Evolutionary conservation across 257 asterid species (phyloP), one percentile per base, ranked within the genome.

Genomic region (Primulina tabacum): DNA sequence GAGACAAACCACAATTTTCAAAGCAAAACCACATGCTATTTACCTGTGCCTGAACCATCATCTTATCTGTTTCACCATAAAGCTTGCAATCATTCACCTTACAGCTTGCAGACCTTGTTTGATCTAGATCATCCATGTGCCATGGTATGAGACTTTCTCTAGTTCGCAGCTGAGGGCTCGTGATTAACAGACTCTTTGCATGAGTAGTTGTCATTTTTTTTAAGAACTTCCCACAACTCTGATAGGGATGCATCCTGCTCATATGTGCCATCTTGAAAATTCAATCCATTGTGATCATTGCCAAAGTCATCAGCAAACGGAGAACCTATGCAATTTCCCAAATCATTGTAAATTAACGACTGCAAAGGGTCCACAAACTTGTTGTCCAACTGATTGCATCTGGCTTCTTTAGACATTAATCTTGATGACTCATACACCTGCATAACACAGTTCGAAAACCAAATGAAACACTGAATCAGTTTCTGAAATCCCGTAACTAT

Each of bases 241-340:
- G 95, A 77, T 57, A 86, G 76, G 71, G 92, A 88, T 65, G 80
- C 88, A 81, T 88, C 95, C 70, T 81, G 92, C 75, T 88, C 95
- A 47, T 83, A 81, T 33, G 92, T 73, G 58, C 92, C 95, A 69
- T 88, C 95, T 82, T 83, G 85, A 74, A 88, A 88, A 79, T 76
- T 79, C 62, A 77, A 65, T 21, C 80, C 92, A 47, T 80, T 67
- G 64, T 76, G 80, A 71, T 84, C 85, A 71, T 72, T 62, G 59
- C 95, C 95, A 79, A 86, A 88, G 78, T 86, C 87, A 77, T 84
- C 85, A 68, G 88, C 82, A 78, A 81, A 88, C 17, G 92, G 92
- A 43, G 95, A 88, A 73, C 85, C 87, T 12, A 75, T 24, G 64
- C 81, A 70, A 64, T 79, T 75, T 56, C 76, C 84, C 26, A 71